These are phyloP conservation scores for Rhytidhysteron rufulum DNA, from an alignment of 2,329 filamentous ascomycete genomes.

Conservation along the genomic window DNA sequence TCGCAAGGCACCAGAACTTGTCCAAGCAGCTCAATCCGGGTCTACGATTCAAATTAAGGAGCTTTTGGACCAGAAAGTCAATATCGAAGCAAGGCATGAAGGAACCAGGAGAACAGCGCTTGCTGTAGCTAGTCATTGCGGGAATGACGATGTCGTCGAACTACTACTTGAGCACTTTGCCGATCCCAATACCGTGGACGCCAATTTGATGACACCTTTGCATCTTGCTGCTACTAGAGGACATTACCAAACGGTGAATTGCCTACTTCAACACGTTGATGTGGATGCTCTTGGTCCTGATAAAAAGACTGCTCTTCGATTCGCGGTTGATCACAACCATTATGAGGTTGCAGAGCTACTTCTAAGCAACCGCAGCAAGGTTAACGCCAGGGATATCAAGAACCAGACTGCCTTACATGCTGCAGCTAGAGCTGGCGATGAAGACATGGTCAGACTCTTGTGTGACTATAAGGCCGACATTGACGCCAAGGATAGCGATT, in stretches of 20 bases:
- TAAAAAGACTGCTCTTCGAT: slow-evolving; percentile 33
- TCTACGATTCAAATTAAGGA: slow-evolving; percentile 30
- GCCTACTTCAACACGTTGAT: slow-evolving; percentile 14
- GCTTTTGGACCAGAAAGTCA: slow-evolving; percentile 17
- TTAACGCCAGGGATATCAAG: slow-evolving; percentile 31
- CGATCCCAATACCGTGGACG: slow-evolving; percentile 25
- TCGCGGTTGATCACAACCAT: slow-evolving; percentile 34
- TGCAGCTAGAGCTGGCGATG: slow-evolving; percentile 31
- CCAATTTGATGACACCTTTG: slow-evolving; percentile 13
- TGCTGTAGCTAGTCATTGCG: slow-evolving; percentile 38
- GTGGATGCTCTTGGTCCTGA: slow-evolving; percentile 28
- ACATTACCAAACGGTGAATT: slow-evolving; percentile 11
- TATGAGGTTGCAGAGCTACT: slow-evolving; percentile 28
- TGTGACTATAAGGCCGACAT: slow-evolving; percentile 29
- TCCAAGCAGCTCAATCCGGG: slow-evolving; percentile 35
- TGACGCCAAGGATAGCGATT: slow-evolving; percentile 33
- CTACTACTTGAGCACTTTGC: slow-evolving; percentile 30
- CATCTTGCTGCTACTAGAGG: slow-evolving; percentile 13
- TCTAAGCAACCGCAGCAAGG: slow-evolving; percentile 27
- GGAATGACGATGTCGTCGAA: slow-evolving; percentile 32
- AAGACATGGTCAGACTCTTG: slow-evolving; percentile 30
- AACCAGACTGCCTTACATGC: slow-evolving; percentile 33
- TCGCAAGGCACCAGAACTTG: slow-evolving; percentile 27
- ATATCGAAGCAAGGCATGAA: slow-evolving; percentile 20
- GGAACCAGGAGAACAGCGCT: slow-evolving; percentile 34